Percentiles rank a stretch among this genome's conserved stretches.
Conservation (phyloP, 129 eudicot species). For the Smallanthus sonchifolius region DNA sequence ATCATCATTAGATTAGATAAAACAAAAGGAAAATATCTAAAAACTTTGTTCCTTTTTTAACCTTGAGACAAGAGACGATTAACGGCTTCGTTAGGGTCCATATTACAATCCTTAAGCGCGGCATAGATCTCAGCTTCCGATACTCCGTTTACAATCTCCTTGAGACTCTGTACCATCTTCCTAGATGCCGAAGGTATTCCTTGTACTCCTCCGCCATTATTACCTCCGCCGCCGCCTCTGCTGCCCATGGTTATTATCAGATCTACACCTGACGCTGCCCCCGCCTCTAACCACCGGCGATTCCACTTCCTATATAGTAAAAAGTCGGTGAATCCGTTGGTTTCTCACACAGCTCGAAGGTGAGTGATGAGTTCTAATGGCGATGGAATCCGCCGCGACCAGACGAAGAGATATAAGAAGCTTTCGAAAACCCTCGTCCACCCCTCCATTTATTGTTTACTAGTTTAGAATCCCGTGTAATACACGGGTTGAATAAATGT, state of each 20-base stretch:
- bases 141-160: slow-evolving; percentile 72
- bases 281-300: slow-evolving; percentile 19
- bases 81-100: slow-evolving; percentile 92
- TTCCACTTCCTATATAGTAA: background rate
- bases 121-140: slow-evolving; percentile 81
- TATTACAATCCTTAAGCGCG: slow-evolving; percentile 74
- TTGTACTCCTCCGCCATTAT: slow-evolving; percentile 40
- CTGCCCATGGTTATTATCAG: slow-evolving; percentile 38
- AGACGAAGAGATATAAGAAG: slow-evolving; percentile 30
- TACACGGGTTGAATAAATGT: no score
- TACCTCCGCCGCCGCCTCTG: slow-evolving; percentile 43
- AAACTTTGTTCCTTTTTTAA: background rate
- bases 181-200: slow-evolving; percentile 57
- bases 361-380: slow-evolving; percentile 11
- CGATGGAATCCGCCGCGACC: slow-evolving; percentile 24
- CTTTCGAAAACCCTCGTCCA: slow-evolving; percentile 45
- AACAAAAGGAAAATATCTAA: background rate
- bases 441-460: background rate
- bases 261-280: slow-evolving; percentile 16
- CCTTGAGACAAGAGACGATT: slow-evolving; percentile 87
- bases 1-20: background rate
- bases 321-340: background rate
- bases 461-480: no score
- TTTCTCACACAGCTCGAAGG: slow-evolving; percentile 15
- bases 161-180: slow-evolving; percentile 72